phyloP scores from a whole-genome alignment of 2,329 filamentous ascomycete species.

The Ceratocystis papillata region DNA sequence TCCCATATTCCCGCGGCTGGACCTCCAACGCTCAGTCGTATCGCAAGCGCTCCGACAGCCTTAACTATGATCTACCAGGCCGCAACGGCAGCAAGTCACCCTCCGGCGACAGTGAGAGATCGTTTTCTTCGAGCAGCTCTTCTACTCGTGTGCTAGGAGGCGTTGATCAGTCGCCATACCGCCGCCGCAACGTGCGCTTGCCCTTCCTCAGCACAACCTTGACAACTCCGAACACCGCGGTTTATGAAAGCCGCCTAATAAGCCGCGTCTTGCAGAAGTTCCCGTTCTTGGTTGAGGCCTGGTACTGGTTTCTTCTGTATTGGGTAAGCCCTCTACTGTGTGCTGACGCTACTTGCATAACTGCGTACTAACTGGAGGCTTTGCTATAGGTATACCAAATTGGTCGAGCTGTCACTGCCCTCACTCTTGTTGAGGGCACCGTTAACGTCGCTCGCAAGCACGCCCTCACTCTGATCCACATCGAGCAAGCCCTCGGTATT shows the following conservation, averaged over 20 bases:
- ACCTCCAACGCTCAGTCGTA: slow-evolving; percentile 22
- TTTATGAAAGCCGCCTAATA: slow-evolving; percentile 49
- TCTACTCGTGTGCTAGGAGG: slow-evolving; percentile 23
- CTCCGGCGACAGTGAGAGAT: slow-evolving; percentile 23
- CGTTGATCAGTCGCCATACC: slow-evolving; percentile 25
- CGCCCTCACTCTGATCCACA: slow-evolving; percentile 54
- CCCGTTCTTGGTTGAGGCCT: slow-evolving; percentile 62
- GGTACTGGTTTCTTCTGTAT: slow-evolving; percentile 69
- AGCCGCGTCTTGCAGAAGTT: slow-evolving; percentile 55
- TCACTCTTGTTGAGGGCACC: slow-evolving; percentile 57
- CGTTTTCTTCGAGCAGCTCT: slow-evolving; percentile 24
- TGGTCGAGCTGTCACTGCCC: slow-evolving; percentile 58
- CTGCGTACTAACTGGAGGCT: slow-evolving; percentile 15
- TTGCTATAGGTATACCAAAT: slow-evolving; percentile 56
- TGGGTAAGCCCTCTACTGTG: slow-evolving; percentile 48
- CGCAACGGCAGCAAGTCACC: slow-evolving; percentile 22
- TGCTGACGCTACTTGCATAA: neutral
- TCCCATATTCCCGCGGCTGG: slow-evolving; percentile 23
- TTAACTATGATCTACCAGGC: slow-evolving; percentile 21
- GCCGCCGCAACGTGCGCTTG: slow-evolving; percentile 25
- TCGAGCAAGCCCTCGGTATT: slow-evolving; percentile 54
- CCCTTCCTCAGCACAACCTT: slow-evolving; percentile 34
- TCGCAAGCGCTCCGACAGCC: slow-evolving; percentile 25
- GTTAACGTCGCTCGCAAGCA: slow-evolving; percentile 58
- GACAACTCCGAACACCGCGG: slow-evolving; percentile 49